These are phyloP conservation scores for Pythium volutum DNA, from an alignment of 352 stramenopile species.

Conservation along the genomic window DNA sequence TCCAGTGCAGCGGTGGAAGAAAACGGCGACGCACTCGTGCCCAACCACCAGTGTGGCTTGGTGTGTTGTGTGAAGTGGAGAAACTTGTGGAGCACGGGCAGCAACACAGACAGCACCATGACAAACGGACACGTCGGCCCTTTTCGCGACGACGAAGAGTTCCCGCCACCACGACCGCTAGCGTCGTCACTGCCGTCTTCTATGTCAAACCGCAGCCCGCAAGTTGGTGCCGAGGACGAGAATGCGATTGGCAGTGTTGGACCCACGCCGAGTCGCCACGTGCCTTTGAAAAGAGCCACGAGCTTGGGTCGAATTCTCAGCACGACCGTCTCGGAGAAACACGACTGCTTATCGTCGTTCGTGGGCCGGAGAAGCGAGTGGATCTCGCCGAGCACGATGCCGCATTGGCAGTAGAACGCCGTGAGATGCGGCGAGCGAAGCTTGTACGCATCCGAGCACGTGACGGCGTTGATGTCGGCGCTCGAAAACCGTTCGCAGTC, in stretches of 20 bases:
- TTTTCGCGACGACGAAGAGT: background rate
- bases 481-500: slow-evolving; percentile 8
- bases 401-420: slow-evolving; percentile 36
- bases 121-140: slow-evolving; percentile 43
- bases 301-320: slow-evolving; percentile 30
- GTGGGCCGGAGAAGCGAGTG: slow-evolving; percentile 24
- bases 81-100: slow-evolving; percentile 57
- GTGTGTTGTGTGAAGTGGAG: slow-evolving; percentile 44
- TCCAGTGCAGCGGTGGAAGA: background rate
- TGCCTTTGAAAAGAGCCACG: slow-evolving; percentile 12
- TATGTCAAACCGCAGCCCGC: background rate
- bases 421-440: slow-evolving; percentile 26
- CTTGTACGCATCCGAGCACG: slow-evolving; percentile 16
- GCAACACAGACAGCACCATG: slow-evolving; percentile 59
- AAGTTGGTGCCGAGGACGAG: background rate
- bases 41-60: slow-evolving; percentile 35
- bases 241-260: background rate
- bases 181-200: slow-evolving; percentile 18
- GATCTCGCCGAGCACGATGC: slow-evolving; percentile 42
- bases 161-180: background rate
- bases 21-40: background rate
- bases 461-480: slow-evolving; percentile 24
- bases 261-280: slow-evolving; percentile 12
- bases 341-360: background rate
- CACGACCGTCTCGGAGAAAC: slow-evolving; percentile 28